Evolutionary conservation across 176 grass and related monocot genomes (phyloP), one percentile per base, ranked within the genome.

Genomic region (Carex cristatella): DNA sequence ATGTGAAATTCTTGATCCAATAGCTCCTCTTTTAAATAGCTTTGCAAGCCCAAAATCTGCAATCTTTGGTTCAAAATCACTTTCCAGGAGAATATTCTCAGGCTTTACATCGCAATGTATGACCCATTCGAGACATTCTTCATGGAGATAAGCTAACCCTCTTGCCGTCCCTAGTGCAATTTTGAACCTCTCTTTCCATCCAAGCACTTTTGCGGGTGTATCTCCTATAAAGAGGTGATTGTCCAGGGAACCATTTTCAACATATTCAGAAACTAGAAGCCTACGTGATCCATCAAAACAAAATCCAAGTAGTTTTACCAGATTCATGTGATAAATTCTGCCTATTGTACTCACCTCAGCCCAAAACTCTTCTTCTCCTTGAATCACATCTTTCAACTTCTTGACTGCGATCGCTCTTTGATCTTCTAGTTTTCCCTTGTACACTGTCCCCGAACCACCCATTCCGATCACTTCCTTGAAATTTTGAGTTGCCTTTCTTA

Each of bases 41-140:
- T 81, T 86, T 32, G 79, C 79, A 2, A 87, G 30, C 2, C 78
- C 85, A 14, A 87, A 87, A 71, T 87, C 85, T 64, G 79, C 79
- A 48, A 82, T 87, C 66, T 87, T 87, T 23, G 85, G 85, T 42
- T 87, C 85, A 49, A 87, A 87, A 69, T 87, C 85, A 74, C 35
- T 37, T 12, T 42, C 85, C 5, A 87, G 32, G 19, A 87, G 79
- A 61, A 87, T 82, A 48, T 87, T 87, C 51, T 87, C 79, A 64
- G 85, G 85, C 51, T 87, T 87, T 55, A 87, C 65, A 48, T 87
- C 85, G 7, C 85, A 87, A 81, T 82, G 79, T 40, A 87, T 63
- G 42, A 87, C 78, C 85, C 79, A 87, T 61, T 87, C 85, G 4
- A 87, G 79, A 32, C 85, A 87, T 32, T 87, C 85, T 57, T 87